Conservation (phyloP, 345 rosid genomes). For the Sonneratia alba region DNA sequence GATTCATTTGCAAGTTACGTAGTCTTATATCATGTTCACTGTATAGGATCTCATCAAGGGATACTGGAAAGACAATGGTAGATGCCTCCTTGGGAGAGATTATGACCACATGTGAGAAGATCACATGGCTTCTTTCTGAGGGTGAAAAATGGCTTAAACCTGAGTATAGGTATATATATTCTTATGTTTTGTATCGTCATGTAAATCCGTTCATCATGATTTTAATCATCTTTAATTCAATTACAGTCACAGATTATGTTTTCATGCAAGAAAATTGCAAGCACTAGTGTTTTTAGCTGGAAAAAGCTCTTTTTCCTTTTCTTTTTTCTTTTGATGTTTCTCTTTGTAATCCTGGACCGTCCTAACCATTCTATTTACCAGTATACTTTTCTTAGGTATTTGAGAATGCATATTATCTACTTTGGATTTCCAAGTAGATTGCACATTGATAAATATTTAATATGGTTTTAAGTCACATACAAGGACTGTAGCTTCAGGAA, state of each 20-base stretch:
- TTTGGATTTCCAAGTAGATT: not conserved
- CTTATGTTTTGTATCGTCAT: not conserved
- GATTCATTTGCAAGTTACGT: constrained; percentile 2
- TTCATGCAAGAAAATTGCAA: not conserved
- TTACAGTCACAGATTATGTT: not conserved
- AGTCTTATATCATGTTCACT: constrained; percentile 12
- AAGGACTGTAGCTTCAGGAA: not conserved
- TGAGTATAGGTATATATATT: constrained; percentile 51
- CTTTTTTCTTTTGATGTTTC: not conserved
- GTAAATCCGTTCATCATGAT: not conserved
- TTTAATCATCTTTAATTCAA: not conserved
- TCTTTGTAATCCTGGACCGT: not conserved
- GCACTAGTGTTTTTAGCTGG: not conserved
- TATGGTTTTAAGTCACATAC: not conserved
- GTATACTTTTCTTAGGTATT: not conserved
- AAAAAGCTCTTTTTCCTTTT: not conserved
- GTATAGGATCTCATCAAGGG: constrained; percentile 81
- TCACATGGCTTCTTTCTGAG: constrained; percentile 97
- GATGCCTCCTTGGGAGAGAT: constrained; percentile 98
- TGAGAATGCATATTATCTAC: not conserved
- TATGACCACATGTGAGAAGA: constrained; percentile 99
- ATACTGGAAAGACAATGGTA: constrained; percentile 97
- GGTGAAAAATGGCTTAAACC: constrained; percentile 97
- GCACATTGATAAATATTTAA: not conserved
- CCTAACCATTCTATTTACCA: not conserved